Conservation (phyloP, 75 land plant genomes). For the Cupressus sempervirens region DNA sequence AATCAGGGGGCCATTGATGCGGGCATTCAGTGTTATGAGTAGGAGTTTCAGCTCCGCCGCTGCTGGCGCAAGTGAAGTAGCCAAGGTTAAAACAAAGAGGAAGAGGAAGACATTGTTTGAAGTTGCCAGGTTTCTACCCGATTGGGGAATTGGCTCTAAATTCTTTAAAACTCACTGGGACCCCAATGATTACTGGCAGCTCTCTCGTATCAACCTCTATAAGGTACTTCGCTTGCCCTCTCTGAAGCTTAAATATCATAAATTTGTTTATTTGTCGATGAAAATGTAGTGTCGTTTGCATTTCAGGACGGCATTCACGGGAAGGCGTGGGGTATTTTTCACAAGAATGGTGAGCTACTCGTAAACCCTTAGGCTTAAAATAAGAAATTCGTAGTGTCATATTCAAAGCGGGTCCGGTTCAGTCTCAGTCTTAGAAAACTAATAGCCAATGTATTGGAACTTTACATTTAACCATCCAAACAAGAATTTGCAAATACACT, state of each 20-base stretch:
- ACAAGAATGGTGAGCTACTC: constrained; percentile 33
- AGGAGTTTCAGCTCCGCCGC: constrained; percentile 8
- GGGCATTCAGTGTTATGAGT: not conserved
- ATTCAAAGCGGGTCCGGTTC: not conserved
- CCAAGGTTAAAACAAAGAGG: constrained; percentile 24
- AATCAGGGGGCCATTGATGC: not conserved
- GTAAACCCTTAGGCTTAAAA: not conserved
- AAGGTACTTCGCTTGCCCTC: constrained; percentile 26
- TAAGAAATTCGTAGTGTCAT: not conserved
- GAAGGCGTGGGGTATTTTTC: constrained; percentile 61
- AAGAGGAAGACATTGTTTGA: constrained; percentile 76
- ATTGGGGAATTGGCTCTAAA: constrained; percentile 78
- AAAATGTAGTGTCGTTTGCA: not conserved
- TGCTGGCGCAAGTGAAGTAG: constrained; percentile 7
- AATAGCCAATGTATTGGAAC: not conserved
- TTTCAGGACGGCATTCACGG: constrained; percentile 59
- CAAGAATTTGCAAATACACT: not conserved
- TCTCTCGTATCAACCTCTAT: constrained; percentile 76
- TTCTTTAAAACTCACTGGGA: constrained; percentile 66
- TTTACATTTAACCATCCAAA: not conserved
- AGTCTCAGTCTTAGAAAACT: not conserved
- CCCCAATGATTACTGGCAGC: constrained; percentile 38
- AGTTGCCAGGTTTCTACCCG: constrained; percentile 63
- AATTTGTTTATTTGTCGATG: not conserved
- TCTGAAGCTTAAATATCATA: not conserved